Conservation (phyloP, 139 green algal species). For the Diplosphaera chodatii region DNA sequence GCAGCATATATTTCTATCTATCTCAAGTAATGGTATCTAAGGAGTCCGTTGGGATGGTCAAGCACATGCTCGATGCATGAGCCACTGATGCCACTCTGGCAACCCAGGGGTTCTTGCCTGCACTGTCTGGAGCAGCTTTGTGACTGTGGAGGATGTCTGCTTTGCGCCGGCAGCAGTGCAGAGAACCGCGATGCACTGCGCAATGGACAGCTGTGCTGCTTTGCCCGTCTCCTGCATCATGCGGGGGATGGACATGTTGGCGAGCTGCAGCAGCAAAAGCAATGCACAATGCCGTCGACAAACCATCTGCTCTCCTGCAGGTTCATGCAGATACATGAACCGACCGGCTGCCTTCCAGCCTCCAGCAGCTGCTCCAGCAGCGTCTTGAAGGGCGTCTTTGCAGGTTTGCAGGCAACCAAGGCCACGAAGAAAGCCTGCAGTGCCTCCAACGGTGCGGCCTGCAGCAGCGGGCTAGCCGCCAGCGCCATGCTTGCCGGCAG, state of each 20-base stretch:
- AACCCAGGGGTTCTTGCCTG: no score
- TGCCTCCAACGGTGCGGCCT: slow-evolving; percentile 47
- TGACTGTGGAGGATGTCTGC: slow-evolving; percentile 29
- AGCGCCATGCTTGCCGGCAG: slow-evolving; percentile 60
- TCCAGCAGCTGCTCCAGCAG: slow-evolving; percentile 56
- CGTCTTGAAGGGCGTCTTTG: slow-evolving; percentile 32
- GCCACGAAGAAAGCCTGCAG: slow-evolving; percentile 71
- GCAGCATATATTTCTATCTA: no score
- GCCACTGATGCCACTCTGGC: no score
- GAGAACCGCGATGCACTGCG: slow-evolving; percentile 75
- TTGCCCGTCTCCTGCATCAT: slow-evolving; percentile 16
- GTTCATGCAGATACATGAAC: no score
- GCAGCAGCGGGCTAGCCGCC: slow-evolving; percentile 71
- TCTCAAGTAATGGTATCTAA: no score
- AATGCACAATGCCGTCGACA: no score
- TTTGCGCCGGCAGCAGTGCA: slow-evolving; percentile 33
- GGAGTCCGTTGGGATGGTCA: no score
- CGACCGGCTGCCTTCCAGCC: slow-evolving; percentile 21
- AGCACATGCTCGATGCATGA: no score
- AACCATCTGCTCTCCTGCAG: no score
- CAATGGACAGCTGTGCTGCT: slow-evolving; percentile 47
- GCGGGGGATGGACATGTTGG: no score
- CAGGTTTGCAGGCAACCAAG: slow-evolving; percentile 34
- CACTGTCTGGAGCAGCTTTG: slow-evolving; percentile 34
- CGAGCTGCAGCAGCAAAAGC: no score